Conservation (phyloP, 2,329 filamentous ascomycete genomes). For the Colletotrichum theobromicola region DNA sequence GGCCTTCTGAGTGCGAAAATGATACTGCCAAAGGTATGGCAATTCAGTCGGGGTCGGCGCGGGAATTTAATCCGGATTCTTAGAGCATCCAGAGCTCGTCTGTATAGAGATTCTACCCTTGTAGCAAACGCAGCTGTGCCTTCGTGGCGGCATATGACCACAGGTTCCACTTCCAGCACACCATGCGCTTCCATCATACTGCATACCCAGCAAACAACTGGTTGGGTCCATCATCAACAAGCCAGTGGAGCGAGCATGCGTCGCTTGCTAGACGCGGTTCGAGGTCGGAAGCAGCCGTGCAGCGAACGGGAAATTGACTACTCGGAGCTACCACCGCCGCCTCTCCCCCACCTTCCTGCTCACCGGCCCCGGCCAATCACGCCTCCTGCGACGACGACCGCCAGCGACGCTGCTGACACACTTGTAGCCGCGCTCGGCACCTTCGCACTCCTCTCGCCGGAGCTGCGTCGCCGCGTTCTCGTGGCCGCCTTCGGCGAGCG, state of each 20-base stretch:
- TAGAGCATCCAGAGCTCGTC: too few relatives aligned
- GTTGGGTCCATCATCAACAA: not conserved
- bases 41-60: too few relatives aligned
- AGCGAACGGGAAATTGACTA: not conserved
- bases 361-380: not conserved
- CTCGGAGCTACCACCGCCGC: not conserved
- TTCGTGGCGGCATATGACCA: not conserved
- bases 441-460: conserved; percentile 31
- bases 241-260: not conserved
- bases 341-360: not conserved
- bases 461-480: conserved; percentile 36
- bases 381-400: not conserved
- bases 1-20: not conserved
- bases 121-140: not conserved
- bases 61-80: too few relatives aligned
- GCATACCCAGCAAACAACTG: not conserved
- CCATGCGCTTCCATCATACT: not conserved
- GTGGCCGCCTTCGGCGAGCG: conserved; percentile 26
- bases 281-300: not conserved
- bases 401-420: not conserved
- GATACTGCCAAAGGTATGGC: not conserved
- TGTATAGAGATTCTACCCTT: not conserved
- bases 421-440: not conserved
- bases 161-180: not conserved
- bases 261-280: not conserved